These are phyloP conservation scores for Alternaria sp. DNA, from an alignment of 2,329 filamentous ascomycete genomes.

Conservation along the genomic window DNA sequence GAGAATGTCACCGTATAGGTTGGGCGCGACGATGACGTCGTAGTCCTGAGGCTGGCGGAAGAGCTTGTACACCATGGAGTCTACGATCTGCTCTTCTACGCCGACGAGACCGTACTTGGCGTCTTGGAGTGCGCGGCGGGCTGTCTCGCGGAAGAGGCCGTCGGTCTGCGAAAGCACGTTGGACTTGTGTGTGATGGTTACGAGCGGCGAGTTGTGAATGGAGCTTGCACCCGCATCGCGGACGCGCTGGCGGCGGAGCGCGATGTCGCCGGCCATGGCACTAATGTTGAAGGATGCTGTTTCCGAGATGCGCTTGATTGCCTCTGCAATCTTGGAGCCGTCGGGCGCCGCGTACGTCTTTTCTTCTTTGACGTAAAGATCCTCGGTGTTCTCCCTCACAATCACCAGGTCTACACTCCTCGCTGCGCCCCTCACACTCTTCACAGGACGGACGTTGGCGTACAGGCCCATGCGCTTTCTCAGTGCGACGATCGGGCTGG, in stretches of 20 bases:
- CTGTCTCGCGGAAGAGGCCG: constrained; percentile 87
- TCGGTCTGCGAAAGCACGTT: constrained; percentile 98
- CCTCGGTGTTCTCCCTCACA: constrained; percentile 98
- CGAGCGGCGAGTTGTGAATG: constrained; percentile 75
- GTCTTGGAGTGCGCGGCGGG: constrained; percentile 75
- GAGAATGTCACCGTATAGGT: constrained; percentile 96
- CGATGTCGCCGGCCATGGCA: constrained; percentile 93
- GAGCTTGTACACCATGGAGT: constrained; percentile 99
- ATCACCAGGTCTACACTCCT: constrained; percentile 93
- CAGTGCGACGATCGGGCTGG: constrained; percentile 93
- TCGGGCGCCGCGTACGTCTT: constrained; percentile 78
- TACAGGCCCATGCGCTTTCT: constrained; percentile 95
- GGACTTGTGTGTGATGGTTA: constrained; percentile 98
- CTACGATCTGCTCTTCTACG: constrained; percentile 97
- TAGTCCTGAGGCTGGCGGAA: constrained; percentile 95
- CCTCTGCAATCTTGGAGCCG: constrained; percentile 87
- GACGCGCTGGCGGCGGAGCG: constrained; percentile 83
- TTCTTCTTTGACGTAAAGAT: constrained; percentile 98
- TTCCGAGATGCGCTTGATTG: constrained; percentile 96
- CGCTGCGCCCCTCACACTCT: constrained; percentile 73
- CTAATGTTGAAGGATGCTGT: constrained; percentile 86
- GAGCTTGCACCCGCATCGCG: constrained; percentile 66
- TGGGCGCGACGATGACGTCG: constrained; percentile 97
- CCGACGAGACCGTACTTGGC: constrained; percentile 69
- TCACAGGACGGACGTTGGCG: constrained; percentile 96